phyloP scores from a whole-genome alignment of 2,329 filamentous ascomycete species.

The Verticillium tricorpus region DNA sequence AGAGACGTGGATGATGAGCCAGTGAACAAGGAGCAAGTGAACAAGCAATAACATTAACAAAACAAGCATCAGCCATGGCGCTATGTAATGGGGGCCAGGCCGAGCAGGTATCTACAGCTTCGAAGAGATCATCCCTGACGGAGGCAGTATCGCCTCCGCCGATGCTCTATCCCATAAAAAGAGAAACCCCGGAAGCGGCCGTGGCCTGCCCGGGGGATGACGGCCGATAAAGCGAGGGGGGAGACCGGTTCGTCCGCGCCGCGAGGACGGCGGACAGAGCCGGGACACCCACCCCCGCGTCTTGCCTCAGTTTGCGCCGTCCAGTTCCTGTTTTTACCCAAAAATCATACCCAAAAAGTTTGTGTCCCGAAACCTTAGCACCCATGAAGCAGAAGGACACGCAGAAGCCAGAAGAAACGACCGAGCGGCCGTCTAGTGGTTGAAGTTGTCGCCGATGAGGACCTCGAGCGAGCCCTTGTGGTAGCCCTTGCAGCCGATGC shows the following conservation, averaged over 20 bases:
- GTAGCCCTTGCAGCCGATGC: conserved; percentile 34
- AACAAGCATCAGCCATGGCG: neutral
- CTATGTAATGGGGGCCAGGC: neutral
- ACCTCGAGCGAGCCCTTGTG: conserved; percentile 22
- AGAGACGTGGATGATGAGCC: neutral
- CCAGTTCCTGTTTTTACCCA: neutral
- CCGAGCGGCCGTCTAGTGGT: neutral
- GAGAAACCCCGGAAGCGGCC: neutral
- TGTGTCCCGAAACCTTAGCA: neutral
- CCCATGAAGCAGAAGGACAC: neutral
- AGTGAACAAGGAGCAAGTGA: neutral
- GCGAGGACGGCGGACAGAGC: neutral
- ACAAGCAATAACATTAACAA: neutral
- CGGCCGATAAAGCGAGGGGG: neutral
- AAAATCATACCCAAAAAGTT: neutral
- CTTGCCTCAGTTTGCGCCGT: neutral
- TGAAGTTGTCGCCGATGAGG: conserved; percentile 23
- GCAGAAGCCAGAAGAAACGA: neutral
- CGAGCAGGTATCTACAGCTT: neutral
- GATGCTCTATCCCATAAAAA: neutral
- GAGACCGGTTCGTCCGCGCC: neutral
- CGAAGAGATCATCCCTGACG: neutral
- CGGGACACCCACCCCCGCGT: neutral
- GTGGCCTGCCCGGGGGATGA: neutral
- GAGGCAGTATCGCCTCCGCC: neutral